Evolutionary conservation across 352 stramenopile species (phyloP).

Genomic region (Globisporangium iwayamae): DNA sequence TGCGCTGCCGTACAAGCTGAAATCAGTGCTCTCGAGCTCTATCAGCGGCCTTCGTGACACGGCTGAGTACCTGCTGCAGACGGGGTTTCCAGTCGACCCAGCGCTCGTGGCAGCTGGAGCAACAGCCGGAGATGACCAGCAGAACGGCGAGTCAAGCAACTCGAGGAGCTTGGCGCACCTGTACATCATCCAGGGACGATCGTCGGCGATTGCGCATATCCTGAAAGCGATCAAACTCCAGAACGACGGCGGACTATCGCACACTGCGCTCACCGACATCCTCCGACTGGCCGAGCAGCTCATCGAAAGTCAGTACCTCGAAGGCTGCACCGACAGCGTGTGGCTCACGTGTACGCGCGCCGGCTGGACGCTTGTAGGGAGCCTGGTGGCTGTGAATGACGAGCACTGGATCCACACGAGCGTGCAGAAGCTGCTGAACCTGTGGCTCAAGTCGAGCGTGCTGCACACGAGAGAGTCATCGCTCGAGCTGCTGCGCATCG

Average conservation of each 20-base stretch:
- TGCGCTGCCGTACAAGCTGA: slow-evolving; percentile 60
- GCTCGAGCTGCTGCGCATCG: slow-evolving; percentile 77
- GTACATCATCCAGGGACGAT: slow-evolving; percentile 75
- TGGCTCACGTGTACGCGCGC: slow-evolving; percentile 86
- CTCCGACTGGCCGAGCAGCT: slow-evolving; percentile 67
- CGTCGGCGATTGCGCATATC: slow-evolving; percentile 62
- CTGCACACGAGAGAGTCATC: slow-evolving; percentile 79
- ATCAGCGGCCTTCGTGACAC: slow-evolving; percentile 40
- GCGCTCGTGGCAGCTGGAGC: slow-evolving; percentile 9
- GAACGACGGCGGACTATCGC: slow-evolving; percentile 41
- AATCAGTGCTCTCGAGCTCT: slow-evolving; percentile 41
- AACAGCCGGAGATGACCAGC: slow-evolving; percentile 14
- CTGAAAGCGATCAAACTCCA: slow-evolving; percentile 46
- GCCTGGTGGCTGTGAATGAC: slow-evolving; percentile 62
- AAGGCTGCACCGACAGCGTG: slow-evolving; percentile 72
- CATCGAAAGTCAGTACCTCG: slow-evolving; percentile 76
- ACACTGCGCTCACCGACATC: slow-evolving; percentile 56
- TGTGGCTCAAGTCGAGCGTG: slow-evolving; percentile 77
- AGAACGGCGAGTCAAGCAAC: slow-evolving; percentile 29
- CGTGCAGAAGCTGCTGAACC: slow-evolving; percentile 52
- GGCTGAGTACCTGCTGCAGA: slow-evolving; percentile 32
- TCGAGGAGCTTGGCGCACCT: slow-evolving; percentile 62
- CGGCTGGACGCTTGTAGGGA: slow-evolving; percentile 76
- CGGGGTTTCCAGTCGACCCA: slow-evolving; percentile 25
- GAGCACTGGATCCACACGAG: slow-evolving; percentile 55